Base-by-base conservation (phyloP, 306 rosid genomes). In the Cucurbita argyrosperma region DNA sequence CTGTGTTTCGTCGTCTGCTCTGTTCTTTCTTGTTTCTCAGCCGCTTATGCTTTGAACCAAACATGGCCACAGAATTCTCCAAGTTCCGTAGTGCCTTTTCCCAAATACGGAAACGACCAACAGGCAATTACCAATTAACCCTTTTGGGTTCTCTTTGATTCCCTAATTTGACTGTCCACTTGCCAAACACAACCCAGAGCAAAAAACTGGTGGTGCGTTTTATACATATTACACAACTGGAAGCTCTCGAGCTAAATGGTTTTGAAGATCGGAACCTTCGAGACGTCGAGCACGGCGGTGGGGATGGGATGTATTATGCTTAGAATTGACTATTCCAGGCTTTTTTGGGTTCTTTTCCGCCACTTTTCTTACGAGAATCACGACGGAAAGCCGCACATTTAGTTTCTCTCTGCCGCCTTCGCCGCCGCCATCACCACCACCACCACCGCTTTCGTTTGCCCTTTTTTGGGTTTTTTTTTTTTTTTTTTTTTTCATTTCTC, bases 321-420 rank as follows among this genome's bases (percentile, higher is more conserved):
- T 5, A 67, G 91, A 82, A 81, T 89, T 79, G 88, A 80, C 77
- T 82, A 80, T 80, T 86, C 88, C 0, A 79, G 79, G 78, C 85
- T 86, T 57, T 91, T 91, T 83, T 89, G 87, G 87, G 84, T 86
- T 7, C 80, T 86, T 26, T 85, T 82, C 74, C 91, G 86, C 26
- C 84, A 79, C n/a, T 89, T 85, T 82, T 85, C 89, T 3, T 81
- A 80, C 62, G 89, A 75, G 49, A 83, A 81, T 80, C 91, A 88
- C 83, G 89, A 92, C 82, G 88, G 88, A 61, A 83, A 86, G 78
- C 87, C 90, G 70, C 75, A 86, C 82, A 84, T 87, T 82, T 86
- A 83, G 78, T 43, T 67, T 78, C 30, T 38, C 76, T 11, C 11
- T n/a, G 13, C 38, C 60, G 19, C 11, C 26, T 42, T 40, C 19